Base-by-base conservation (phyloP, 2,329 filamentous ascomycete genomes). In the Beauveria sp. region DNA sequence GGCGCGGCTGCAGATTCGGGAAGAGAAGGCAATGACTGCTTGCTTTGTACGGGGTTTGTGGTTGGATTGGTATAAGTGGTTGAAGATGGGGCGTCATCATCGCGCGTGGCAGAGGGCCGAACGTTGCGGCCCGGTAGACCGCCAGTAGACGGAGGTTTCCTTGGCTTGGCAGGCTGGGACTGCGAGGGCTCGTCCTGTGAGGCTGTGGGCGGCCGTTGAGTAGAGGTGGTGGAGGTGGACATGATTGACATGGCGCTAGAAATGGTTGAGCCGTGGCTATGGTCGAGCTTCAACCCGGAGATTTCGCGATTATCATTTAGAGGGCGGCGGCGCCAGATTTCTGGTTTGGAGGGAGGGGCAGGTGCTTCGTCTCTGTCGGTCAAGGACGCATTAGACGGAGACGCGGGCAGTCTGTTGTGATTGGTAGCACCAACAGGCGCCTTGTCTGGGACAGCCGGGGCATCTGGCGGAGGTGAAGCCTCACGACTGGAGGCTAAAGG, bases 321-420 rank as follows among this genome's bases (percentile, higher is more conserved):
- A 16, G 80, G 81, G 51, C 82, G 77, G 57, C 82, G 75, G 61
- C 77, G 76, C 81, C 80, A 84, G 51, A 77, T 68, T 53, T 77
- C 70, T 48, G 70, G 67, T 34, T 70, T 68, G 30, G 67, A 67
- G 26, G 72, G 66, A 18, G 72, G 71, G 7, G 68, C 62, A 22
- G 68, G 63, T 18, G 67, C 65, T 16, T 67, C 60, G 47, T 66
- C 58, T 20, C 48, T 14, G 61, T 62, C 24, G 63, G 54, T 55
- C 65, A 62, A 18, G 37, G 26, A 40, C 16, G 18, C 28, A 22
- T 63, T 52, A 53, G 44, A 34, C 7, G 22, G n/a, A 4, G 34
- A 40, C 5, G 34, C 34, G 12, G 37, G 47, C 8, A 52, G 48
- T 8, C 24, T 37, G 40, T 10, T 43, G n/a, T 10, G 43, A 41